A percentile compares a stretch with the other conserved stretches of the same genome.
Conservation (phyloP, 306 rosid genomes). For the Trichosanthes truncata region DNA sequence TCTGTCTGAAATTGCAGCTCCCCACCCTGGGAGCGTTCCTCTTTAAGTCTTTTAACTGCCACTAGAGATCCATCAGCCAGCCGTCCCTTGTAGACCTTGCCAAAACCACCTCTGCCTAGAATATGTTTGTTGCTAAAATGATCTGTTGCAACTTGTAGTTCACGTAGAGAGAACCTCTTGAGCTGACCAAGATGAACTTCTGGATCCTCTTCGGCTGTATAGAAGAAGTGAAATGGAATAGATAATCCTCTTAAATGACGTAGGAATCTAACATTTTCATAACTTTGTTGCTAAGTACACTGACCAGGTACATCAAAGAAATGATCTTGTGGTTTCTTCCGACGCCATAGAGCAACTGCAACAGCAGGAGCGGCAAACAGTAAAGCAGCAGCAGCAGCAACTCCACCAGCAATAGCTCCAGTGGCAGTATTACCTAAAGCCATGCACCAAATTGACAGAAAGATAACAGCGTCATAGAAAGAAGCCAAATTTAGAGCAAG, state of each 20-base stretch:
- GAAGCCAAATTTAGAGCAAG: background rate
- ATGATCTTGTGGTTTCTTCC: conserved; percentile 64
- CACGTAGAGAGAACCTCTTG: conserved; percentile 80
- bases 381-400: conserved; percentile 94
- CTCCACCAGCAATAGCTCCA: conserved; percentile 97
- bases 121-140: conserved; percentile 64
- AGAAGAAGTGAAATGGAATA: conserved; percentile 8
- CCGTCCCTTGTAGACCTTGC: conserved; percentile 90
- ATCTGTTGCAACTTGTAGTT: conserved; percentile 89
- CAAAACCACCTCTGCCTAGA: conserved; percentile 94
- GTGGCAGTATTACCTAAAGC: conserved; percentile 44
- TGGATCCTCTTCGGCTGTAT: conserved; percentile 86
- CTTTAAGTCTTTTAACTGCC: conserved; percentile 90
- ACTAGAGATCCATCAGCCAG: conserved; percentile 79
- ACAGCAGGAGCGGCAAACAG: conserved; percentile 90
- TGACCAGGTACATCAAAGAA: conserved; percentile 96
- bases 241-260: background rate
- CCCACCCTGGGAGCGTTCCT: conserved; percentile 80
- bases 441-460: background rate
- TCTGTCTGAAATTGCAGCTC: conserved; percentile 94
- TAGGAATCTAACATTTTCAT: background rate
- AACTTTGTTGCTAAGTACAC: conserved; percentile 20
- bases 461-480: background rate
- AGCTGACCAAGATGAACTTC: conserved; percentile 95
- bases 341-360: conserved; percentile 75